These are phyloP conservation scores for Sporisorium graminicola DNA, from an alignment of 1,284 basidiomycete species.

Conservation along the genomic window DNA sequence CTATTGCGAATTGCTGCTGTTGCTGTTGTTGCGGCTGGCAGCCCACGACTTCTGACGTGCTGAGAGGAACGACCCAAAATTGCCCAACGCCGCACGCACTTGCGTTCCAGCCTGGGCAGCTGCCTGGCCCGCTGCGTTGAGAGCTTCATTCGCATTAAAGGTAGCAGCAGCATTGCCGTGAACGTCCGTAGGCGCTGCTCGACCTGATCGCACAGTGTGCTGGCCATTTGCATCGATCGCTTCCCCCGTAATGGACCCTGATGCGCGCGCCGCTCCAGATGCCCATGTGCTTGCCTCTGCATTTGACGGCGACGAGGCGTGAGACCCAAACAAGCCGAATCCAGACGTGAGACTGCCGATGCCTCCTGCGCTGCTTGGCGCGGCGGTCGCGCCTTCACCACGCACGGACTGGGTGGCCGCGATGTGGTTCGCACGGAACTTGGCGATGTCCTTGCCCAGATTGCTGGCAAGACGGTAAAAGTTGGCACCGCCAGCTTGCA, in stretches of 20 bases:
- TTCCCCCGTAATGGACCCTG: constrained; percentile 52
- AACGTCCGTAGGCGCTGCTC: constrained; percentile 7
- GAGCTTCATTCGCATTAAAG: constrained; percentile 42
- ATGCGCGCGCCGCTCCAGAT: constrained; percentile 9
- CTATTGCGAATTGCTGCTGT: constrained; percentile 15
- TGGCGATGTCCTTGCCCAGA: constrained; percentile 60
- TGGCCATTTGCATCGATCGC: constrained; percentile 51
- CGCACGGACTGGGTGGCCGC: constrained; percentile 24
- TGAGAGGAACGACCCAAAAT: constrained; percentile 64
- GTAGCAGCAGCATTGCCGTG: constrained; percentile 15
- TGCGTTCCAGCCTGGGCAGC: constrained; percentile 61
- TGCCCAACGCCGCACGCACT: constrained; percentile 60
- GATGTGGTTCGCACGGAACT: constrained; percentile 41
- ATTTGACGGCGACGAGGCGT: constrained; percentile 8
- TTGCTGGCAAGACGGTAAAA: constrained; percentile 60
- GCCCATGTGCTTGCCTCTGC: not conserved
- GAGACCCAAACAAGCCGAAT: constrained; percentile 35
- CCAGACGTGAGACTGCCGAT: constrained; percentile 25
- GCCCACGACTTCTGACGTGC: constrained; percentile 53
- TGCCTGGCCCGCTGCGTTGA: constrained; percentile 50
- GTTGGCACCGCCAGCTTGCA: constrained; percentile 59
- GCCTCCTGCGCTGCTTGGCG: constrained; percentile 10
- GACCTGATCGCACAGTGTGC: constrained; percentile 36
- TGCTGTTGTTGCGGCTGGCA: constrained; percentile 26
- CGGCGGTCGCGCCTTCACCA: constrained; percentile 3